Conservation (phyloP, 129 eudicot genomes). For the Lactuca saligna region DNA sequence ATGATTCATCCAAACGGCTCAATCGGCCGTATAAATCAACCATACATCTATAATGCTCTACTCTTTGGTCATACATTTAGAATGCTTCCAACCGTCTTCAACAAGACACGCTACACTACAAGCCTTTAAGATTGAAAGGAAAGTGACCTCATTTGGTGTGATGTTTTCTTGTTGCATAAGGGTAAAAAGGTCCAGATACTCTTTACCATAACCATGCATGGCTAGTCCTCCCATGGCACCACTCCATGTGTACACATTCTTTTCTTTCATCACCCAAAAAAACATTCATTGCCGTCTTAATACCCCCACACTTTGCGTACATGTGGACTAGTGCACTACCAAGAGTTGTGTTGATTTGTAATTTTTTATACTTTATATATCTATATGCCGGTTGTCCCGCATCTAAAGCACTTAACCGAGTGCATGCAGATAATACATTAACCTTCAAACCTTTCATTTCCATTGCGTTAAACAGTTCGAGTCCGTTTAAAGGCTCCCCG, state of each 20-base stretch:
- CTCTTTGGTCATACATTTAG: conserved; percentile 28
- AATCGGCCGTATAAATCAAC: conserved; percentile 46
- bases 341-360: conserved; percentile 29
- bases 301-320: conserved; percentile 60
- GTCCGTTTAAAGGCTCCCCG: conserved; percentile 25
- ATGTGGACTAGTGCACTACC: conserved; percentile 49
- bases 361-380: conserved; percentile 28
- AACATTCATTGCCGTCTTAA: conserved; percentile 37
- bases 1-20: conserved; percentile 44
- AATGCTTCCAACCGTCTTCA: conserved; percentile 41
- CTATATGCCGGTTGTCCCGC: conserved; percentile 21
- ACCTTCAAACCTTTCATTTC: conserved; percentile 34
- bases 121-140: conserved; percentile 39
- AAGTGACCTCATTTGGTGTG: conserved; percentile 22
- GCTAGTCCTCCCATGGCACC: conserved; percentile 56
- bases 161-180: conserved; percentile 15
- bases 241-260: conserved; percentile 55
- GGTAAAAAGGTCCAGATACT: conserved; percentile 29
- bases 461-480: conserved; percentile 37
- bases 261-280: conserved; percentile 48
- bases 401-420: conserved; percentile 31
- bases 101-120: conserved; percentile 47
- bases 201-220: conserved; percentile 42
- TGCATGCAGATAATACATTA: conserved; percentile 51
- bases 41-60: conserved; percentile 52